A percentile compares a stretch with the other conserved stretches of the same genome.
Evolutionary conservation across 192 early-diverging fungal genomes (phyloP).

Genomic region (Mortierella claussenii): DNA sequence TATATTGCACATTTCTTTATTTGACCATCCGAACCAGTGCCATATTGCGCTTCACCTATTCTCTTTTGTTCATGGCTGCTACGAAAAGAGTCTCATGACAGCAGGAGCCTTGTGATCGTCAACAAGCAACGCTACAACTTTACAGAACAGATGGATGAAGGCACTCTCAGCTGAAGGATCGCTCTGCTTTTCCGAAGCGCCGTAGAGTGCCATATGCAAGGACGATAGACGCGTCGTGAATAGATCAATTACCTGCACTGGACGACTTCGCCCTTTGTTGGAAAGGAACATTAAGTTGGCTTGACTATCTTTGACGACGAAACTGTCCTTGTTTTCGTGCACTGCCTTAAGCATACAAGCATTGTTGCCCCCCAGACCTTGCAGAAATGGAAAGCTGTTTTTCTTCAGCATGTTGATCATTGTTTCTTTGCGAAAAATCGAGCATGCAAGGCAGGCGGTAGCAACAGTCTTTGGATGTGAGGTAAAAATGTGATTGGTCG

Average conservation of each 20-base stretch:
- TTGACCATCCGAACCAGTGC: constrained; percentile 7
- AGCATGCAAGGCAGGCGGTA: background rate
- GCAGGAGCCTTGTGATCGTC: background rate
- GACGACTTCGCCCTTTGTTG: background rate
- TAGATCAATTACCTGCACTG: background rate
- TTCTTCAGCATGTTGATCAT: background rate
- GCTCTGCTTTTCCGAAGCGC: no score
- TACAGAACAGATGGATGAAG: no score
- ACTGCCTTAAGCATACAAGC: background rate
- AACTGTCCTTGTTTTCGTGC: background rate
- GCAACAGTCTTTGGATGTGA: background rate
- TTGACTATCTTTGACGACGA: background rate
- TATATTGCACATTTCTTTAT: constrained; percentile 3
- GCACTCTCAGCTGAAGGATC: no score
- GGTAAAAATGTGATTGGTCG: background rate
- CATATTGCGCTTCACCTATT: background rate
- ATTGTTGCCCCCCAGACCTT: background rate
- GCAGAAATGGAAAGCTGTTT: background rate
- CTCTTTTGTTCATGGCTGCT: background rate
- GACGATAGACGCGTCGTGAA: background rate
- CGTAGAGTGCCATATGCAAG: no score
- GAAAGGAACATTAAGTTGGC: background rate
- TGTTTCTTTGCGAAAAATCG: background rate
- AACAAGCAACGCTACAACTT: no score
- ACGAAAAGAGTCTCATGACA: background rate